Conservation (phyloP, 345 rosid species). For the Isatis tinctoria region DNA sequence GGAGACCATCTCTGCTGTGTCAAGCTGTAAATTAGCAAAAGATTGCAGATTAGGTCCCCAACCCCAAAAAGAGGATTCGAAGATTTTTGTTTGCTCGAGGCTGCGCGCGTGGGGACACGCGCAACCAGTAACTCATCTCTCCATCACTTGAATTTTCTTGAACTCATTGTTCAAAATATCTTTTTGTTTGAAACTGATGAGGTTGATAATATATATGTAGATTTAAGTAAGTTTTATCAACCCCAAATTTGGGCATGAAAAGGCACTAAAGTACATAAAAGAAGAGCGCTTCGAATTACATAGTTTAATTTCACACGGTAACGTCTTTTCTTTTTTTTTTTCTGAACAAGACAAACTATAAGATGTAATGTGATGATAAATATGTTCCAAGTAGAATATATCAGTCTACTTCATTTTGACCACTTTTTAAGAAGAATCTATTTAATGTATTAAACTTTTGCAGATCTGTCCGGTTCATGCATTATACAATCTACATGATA, state of each 20-base stretch:
- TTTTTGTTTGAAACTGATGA: neutral
- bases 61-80: neutral
- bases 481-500: neutral
- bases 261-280: no score
- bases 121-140: neutral
- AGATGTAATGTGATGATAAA: neutral
- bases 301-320: neutral
- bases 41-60: neutral
- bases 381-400: neutral
- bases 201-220: neutral
- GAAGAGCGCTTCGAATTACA: no score
- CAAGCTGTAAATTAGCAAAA: conserved; percentile 23
- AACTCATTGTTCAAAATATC: neutral
- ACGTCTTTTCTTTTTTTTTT: neutral
- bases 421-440: neutral
- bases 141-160: neutral
- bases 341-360: neutral
- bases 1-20: conserved; percentile 34
- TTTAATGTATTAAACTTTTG: neutral
- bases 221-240: neutral
- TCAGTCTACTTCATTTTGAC: conserved; percentile 11
- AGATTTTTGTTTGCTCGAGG: neutral
- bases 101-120: neutral
- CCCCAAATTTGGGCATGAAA: neutral
- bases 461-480: neutral